Percentiles rank a stretch among this genome's conserved stretches.
These are phyloP conservation scores for Aspergillus ostianus DNA, from an alignment of 495 filamentous ascomycete species.

Conservation along the genomic window DNA sequence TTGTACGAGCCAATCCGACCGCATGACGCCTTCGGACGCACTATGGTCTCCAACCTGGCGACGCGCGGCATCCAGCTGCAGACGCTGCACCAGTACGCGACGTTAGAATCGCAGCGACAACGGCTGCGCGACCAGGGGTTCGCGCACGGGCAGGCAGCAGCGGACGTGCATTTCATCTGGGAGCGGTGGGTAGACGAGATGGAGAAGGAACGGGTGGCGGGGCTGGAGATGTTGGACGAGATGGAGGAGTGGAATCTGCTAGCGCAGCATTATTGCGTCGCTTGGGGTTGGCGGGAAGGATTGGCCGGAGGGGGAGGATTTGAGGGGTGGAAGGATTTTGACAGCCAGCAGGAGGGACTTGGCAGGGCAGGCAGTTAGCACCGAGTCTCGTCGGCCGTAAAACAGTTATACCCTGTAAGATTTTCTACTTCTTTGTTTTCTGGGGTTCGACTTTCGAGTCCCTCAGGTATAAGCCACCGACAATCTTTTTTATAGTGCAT, in stretches of 20 bases:
- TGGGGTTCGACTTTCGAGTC: too few species aligned
- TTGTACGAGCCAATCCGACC: slow-evolving; percentile 89
- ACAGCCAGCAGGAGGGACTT: slow-evolving; percentile 22
- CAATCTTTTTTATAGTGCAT: too few species aligned
- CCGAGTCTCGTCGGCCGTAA: not conserved
- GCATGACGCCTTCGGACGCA: slow-evolving; percentile 78
- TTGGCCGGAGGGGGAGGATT: slow-evolving; percentile 30
- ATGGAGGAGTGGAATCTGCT: slow-evolving; percentile 92
- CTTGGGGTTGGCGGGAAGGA: slow-evolving; percentile 72
- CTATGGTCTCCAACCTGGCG: slow-evolving; percentile 89
- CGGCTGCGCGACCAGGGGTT: slow-evolving; percentile 66
- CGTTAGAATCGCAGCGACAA: slow-evolving; percentile 60
- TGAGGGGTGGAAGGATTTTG: slow-evolving; percentile 37
- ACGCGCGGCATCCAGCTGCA: slow-evolving; percentile 80
- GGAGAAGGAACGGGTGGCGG: slow-evolving; percentile 80
- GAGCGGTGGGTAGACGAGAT: slow-evolving; percentile 62
- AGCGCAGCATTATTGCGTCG: slow-evolving; percentile 85
- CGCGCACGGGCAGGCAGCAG: slow-evolving; percentile 50
- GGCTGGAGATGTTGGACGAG: slow-evolving; percentile 88
- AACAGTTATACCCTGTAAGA: not conserved
- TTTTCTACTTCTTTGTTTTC: not conserved
- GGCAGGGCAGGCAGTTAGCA: not conserved
- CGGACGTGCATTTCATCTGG: slow-evolving; percentile 75
- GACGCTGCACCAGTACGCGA: slow-evolving; percentile 70
- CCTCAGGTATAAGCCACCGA: too few species aligned